phyloP scores from a whole-genome alignment of 2,329 filamentous ascomycete genomes.

The Acarospora socialis region DNA sequence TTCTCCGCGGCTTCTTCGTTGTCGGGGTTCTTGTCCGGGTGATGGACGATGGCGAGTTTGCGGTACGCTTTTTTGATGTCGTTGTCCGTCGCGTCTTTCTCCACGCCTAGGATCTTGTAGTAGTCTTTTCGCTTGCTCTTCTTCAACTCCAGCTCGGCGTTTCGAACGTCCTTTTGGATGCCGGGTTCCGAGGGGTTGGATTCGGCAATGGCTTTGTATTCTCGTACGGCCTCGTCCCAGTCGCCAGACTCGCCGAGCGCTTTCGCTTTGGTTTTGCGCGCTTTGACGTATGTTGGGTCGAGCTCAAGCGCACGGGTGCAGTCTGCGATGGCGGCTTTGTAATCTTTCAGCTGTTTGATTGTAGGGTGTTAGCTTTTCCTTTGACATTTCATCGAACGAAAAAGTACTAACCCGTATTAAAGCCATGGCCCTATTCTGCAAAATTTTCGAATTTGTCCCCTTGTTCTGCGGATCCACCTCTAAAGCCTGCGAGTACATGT shows the following conservation, averaged over 20 bases:
- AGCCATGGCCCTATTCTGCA: conserved; percentile 85
- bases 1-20: conserved; percentile 67
- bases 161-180: conserved; percentile 71
- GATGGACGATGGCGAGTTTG: conserved; percentile 83
- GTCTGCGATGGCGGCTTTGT: conserved; percentile 65
- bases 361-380: conserved; percentile 4
- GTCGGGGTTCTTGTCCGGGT: conserved; percentile 94
- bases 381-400: background rate
- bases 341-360: conserved; percentile 69
- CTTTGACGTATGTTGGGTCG: conserved; percentile 77
- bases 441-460: conserved; percentile 84
- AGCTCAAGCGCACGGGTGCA: conserved; percentile 72
- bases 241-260: conserved; percentile 70
- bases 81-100: conserved; percentile 69
- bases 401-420: conserved; percentile 41
- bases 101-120: conserved; percentile 87
- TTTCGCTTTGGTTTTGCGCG: conserved; percentile 85
- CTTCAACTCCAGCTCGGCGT: conserved; percentile 89
- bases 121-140: conserved; percentile 96
- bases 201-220: conserved; percentile 78
- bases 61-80: conserved; percentile 96
- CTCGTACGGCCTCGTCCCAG: conserved; percentile 83
- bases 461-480: conserved; percentile 78
- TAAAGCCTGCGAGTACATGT: conserved; percentile 71
- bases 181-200: conserved; percentile 66